Conservation (phyloP, 116 monocot genomes). For the Zostera marina region DNA sequence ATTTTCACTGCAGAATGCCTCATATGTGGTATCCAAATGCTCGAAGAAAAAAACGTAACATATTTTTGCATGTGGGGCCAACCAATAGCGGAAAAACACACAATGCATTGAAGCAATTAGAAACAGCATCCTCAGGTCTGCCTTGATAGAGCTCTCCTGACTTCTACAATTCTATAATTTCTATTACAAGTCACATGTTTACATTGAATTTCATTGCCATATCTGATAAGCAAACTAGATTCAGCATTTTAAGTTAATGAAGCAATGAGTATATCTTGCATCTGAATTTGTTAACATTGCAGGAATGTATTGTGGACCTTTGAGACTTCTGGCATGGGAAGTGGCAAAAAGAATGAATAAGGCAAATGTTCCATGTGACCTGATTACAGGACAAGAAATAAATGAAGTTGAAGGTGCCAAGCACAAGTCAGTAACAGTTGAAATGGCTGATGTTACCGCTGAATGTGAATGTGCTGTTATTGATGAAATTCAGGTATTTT, state of each 20-base stretch:
- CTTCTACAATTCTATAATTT: too few relatives aligned
- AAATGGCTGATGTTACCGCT: slow-evolving; percentile 67
- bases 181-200: too few relatives aligned
- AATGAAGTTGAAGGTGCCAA: slow-evolving; percentile 74
- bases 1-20: slow-evolving; percentile 28
- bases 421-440: slow-evolving; percentile 79
- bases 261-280: not conserved
- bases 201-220: not conserved
- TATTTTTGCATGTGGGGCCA: slow-evolving; percentile 91
- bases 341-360: slow-evolving; percentile 82
- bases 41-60: slow-evolving; percentile 60
- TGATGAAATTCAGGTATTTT: slow-evolving; percentile 89
- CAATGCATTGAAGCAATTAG: slow-evolving; percentile 81
- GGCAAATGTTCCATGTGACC: slow-evolving; percentile 75
- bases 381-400: slow-evolving; percentile 91
- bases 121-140: slow-evolving; percentile 64
- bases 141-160: not conserved
- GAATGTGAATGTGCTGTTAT: slow-evolving; percentile 78
- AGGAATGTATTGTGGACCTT: slow-evolving; percentile 97
- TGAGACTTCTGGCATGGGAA: slow-evolving; percentile 90
- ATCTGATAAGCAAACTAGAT: not conserved
- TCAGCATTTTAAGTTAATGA: not conserved
- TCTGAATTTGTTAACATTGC: slow-evolving; percentile 9
- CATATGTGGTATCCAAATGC: slow-evolving; percentile 96
- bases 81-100: slow-evolving; percentile 98